These are phyloP conservation scores for Myriosclerotinia duriaeana DNA, from an alignment of 2,329 filamentous ascomycete species.

Conservation along the genomic window DNA sequence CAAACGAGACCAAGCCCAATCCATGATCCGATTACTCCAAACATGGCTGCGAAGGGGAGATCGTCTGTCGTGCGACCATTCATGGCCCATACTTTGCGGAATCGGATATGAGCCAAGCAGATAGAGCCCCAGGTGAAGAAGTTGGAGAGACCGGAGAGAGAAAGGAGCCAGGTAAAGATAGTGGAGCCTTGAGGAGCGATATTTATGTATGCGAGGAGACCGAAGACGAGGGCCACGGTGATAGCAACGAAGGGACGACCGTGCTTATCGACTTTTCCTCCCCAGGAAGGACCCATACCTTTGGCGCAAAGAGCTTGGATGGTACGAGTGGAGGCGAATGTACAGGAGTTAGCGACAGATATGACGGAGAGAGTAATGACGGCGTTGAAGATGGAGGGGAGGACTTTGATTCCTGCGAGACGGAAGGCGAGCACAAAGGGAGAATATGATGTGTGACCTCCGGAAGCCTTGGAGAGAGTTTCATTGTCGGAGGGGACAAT, in stretches of 20 bases:
- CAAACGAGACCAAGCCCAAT: conserved; percentile 65
- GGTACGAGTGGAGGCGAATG: conserved; percentile 88
- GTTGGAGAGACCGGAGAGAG: conserved; percentile 69
- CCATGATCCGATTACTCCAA: conserved; percentile 67
- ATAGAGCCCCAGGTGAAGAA: conserved; percentile 76
- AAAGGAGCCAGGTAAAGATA: conserved; percentile 71
- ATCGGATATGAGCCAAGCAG: conserved; percentile 64
- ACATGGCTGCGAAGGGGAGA: conserved; percentile 49
- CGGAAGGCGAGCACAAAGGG: conserved; percentile 92
- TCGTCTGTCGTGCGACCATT: conserved; percentile 55
- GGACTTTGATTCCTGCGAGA: conserved; percentile 75
- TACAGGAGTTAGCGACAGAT: conserved; percentile 86
- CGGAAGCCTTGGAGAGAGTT: conserved; percentile 59
- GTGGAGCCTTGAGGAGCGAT: conserved; percentile 57
- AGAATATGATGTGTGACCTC: conserved; percentile 68
- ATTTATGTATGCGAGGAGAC: conserved; percentile 59
- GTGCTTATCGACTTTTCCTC: conserved; percentile 77
- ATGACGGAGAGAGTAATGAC: conserved; percentile 89
- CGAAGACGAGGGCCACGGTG: conserved; percentile 55
- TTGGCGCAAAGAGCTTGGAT: conserved; percentile 87
- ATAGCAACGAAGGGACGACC: conserved; percentile 66
- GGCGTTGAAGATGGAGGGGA: conserved; percentile 88
- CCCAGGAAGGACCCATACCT: conserved; percentile 72
- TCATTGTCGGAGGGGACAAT: conserved; percentile 72
- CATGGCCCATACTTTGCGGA: conserved; percentile 60